These are phyloP conservation scores for Pseudoturritis turrita DNA, from an alignment of 345 rosid genomes.

Conservation along the genomic window DNA sequence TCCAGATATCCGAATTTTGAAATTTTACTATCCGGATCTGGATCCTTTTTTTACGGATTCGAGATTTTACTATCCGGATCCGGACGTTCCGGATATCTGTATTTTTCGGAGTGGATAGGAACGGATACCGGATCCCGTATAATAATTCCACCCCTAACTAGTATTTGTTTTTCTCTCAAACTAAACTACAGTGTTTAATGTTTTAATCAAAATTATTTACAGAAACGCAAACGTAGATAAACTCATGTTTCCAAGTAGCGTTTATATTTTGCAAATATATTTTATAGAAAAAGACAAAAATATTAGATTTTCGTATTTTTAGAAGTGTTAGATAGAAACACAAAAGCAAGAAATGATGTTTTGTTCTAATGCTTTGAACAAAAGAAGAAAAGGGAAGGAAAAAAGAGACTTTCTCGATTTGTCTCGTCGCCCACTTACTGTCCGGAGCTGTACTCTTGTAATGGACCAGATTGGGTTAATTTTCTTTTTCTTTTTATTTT, in stretches of 20 bases:
- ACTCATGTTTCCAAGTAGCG: neutral
- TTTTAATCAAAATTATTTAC: neutral
- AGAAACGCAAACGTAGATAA: no score
- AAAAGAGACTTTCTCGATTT: constrained; percentile 7
- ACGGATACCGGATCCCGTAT: no score
- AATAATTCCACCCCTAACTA: no score
- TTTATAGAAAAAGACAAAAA: neutral
- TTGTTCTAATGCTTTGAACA: constrained; percentile 13
- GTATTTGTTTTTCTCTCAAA: neutral
- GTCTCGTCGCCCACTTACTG: constrained; percentile 23
- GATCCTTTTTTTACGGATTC: no score
- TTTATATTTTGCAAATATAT: neutral
- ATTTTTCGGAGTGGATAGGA: no score
- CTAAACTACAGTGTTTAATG: neutral
- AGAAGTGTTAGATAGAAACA: neutral
- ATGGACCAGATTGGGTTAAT: constrained; percentile 11
- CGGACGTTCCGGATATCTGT: no score
- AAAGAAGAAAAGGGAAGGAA: neutral
- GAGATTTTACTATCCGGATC: no score
- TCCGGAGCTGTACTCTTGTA: neutral
- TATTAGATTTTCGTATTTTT: neutral
- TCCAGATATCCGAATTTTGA: no score
- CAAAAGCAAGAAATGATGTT: constrained; percentile 8
- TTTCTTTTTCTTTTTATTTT: neutral
- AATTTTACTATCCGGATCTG: no score